Percentiles rank a stretch among this genome's conserved stretches.
phyloP scores from a whole-genome alignment of 192 early-diverging fungal genomes.

The Borealophlyctis nickersoniae region DNA sequence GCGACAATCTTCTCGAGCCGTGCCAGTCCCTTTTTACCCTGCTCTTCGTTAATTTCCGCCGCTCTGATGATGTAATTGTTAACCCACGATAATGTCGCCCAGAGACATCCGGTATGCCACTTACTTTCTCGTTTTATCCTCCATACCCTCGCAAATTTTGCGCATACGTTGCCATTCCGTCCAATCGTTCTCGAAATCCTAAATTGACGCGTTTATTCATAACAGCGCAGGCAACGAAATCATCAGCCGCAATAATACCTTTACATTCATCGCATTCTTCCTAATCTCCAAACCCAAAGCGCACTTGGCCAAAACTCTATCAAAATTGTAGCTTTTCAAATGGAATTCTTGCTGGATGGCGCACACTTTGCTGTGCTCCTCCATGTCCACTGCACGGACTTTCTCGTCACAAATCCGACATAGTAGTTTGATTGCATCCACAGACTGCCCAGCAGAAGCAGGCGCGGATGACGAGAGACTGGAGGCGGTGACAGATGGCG shows the following conservation, averaged over 20 bases:
- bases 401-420: constrained; percentile 87
- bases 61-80: constrained; percentile 2
- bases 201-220: no score
- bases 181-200: constrained; percentile 31
- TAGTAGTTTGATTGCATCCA: constrained; percentile 43
- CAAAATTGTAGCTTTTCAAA: constrained; percentile 46
- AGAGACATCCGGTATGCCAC: background rate
- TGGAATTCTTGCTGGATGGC: constrained; percentile 64
- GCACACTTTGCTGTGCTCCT: constrained; percentile 78
- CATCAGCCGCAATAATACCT: constrained; percentile 47
- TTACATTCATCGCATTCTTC: constrained; percentile 52
- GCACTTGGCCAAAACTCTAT: constrained; percentile 60
- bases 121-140: constrained; percentile 23
- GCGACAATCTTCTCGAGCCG: constrained; percentile 20
- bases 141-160: constrained; percentile 30
- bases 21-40: constrained; percentile 33
- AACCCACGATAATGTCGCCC: constrained; percentile 5
- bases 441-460: background rate
- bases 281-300: constrained; percentile 45
- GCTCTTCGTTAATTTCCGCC: constrained; percentile 25
- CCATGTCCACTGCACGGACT: constrained; percentile 60
- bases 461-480: background rate
- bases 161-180: constrained; percentile 30
- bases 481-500: background rate
- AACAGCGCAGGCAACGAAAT: constrained; percentile 6